Percentiles rank a stretch among this genome's conserved stretches.
These are phyloP conservation scores for Phytopythium kandeliae DNA, from an alignment of 352 stramenopile genomes.

Conservation along the genomic window DNA sequence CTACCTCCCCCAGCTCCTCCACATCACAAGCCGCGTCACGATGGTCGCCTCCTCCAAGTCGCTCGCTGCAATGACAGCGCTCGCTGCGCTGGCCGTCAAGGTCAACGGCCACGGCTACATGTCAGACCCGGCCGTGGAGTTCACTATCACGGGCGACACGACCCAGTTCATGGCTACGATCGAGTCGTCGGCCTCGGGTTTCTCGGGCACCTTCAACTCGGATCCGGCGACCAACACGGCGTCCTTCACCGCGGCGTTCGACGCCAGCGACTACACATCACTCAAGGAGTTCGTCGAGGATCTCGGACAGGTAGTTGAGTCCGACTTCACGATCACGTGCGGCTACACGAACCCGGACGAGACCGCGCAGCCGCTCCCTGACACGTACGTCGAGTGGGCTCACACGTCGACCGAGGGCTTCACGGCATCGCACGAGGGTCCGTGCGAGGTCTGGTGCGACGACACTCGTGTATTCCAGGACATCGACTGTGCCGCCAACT, in stretches of 20 bases:
- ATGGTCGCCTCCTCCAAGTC: too few relatives aligned
- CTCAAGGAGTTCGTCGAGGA: constrained; percentile 15
- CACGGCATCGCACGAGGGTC: constrained; percentile 23
- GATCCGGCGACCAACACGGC: constrained; percentile 14
- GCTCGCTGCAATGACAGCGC: too few relatives aligned
- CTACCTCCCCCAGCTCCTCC: too few relatives aligned
- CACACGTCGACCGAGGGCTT: constrained; percentile 24
- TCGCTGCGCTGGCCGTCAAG: background rate
- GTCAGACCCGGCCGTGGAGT: constrained; percentile 15
- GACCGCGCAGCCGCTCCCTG: constrained; percentile 18
- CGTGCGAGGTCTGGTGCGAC: constrained; percentile 37
- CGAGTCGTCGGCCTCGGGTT: constrained; percentile 17
- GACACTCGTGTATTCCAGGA: constrained; percentile 26
- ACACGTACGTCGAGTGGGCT: constrained; percentile 25
- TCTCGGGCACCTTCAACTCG: constrained; percentile 18
- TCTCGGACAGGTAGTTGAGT: constrained; percentile 7
- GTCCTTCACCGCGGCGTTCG: constrained; percentile 14
- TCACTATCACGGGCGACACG: constrained; percentile 20
- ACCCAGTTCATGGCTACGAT: constrained; percentile 40
- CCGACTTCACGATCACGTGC: constrained; percentile 11
- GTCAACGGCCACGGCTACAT: constrained; percentile 30
- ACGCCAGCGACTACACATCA: constrained; percentile 15
- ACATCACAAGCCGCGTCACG: too few relatives aligned
- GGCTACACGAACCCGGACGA: constrained; percentile 20
- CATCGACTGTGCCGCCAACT: constrained; percentile 22